phyloP scores from a whole-genome alignment of 768 basidiomycete genomes.

The Russula olivacea region DNA sequence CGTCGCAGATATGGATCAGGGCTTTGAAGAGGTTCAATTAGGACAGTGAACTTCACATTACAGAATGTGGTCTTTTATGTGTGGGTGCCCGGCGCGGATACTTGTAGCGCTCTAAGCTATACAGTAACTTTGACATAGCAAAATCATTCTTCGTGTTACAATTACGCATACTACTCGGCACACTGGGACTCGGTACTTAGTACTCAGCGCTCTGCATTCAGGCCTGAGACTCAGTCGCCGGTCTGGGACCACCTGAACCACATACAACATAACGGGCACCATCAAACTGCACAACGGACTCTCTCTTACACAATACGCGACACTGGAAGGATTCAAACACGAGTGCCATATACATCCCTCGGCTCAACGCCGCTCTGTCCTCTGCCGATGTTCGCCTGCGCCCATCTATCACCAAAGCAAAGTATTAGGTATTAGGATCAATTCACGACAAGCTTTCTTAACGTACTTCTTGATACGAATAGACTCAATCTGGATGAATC shows the following conservation, averaged over 20 bases:
- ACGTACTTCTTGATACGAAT: conserved; percentile 96
- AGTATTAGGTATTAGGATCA: conserved; percentile 12
- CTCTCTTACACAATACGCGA: background rate
- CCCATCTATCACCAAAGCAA: conserved; percentile 52
- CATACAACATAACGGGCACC: too few species aligned
- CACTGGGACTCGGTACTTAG: background rate
- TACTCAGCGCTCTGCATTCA: too few species aligned
- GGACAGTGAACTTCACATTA: background rate
- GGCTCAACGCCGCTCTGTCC: conserved; percentile 74
- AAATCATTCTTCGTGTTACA: too few species aligned
- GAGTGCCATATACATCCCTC: conserved; percentile 73
- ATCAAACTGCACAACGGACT: background rate
- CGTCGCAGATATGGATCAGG: background rate
- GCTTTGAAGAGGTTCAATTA: background rate
- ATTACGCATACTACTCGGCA: background rate
- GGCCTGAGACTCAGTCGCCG: background rate
- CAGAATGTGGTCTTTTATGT: background rate
- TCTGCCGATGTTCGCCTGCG: conserved; percentile 78
- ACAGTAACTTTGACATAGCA: background rate
- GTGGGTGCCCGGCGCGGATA: too few species aligned
- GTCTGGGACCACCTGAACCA: too few species aligned
- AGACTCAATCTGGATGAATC: conserved; percentile 96
- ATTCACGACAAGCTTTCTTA: conserved; percentile 18
- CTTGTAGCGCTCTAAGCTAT: too few species aligned
- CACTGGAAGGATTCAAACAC: conserved; percentile 31